phyloP scores from a whole-genome alignment of 345 rosid species.

The Aurinia saxatilis region DNA sequence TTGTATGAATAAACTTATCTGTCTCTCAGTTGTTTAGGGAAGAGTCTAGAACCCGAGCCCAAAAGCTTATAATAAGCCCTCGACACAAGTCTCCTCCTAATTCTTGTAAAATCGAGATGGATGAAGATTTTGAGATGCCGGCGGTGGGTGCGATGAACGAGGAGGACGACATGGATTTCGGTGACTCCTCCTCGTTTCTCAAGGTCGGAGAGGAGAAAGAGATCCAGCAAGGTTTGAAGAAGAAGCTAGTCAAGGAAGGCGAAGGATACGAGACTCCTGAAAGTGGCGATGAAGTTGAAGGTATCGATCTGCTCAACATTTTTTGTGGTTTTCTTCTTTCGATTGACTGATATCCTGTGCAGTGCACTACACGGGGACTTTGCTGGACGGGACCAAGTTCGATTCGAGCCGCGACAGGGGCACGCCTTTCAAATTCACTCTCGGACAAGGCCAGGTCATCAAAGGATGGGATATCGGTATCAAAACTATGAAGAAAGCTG shows the following conservation, averaged over 20 bases:
- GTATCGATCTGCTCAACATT: slow-evolving; percentile 16
- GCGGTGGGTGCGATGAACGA: slow-evolving; percentile 39
- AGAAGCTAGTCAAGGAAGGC: slow-evolving; percentile 78
- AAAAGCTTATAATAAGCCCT: no score
- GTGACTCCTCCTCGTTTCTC: slow-evolving; percentile 24
- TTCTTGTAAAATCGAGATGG: slow-evolving; percentile 46
- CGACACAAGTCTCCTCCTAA: no score
- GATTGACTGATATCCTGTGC: not conserved
- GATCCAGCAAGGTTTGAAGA: slow-evolving; percentile 79
- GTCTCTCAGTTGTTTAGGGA: no score
- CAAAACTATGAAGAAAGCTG: slow-evolving; percentile 95
- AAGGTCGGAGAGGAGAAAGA: slow-evolving; percentile 75
- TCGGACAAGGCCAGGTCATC: slow-evolving; percentile 94
- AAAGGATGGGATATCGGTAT: slow-evolving; percentile 98
- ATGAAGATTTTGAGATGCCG: slow-evolving; percentile 54
- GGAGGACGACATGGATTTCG: slow-evolving; percentile 45
- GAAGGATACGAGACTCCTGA: slow-evolving; percentile 65
- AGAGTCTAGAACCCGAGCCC: no score
- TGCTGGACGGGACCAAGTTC: slow-evolving; percentile 83
- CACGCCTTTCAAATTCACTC: slow-evolving; percentile 84
- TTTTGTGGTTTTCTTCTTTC: not conserved
- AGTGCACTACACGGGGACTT: slow-evolving; percentile 79
- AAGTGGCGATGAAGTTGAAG: slow-evolving; percentile 81
- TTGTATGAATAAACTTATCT: no score
- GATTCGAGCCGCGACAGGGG: slow-evolving; percentile 90